These are phyloP conservation scores for Eurotiales sp. DNA, from an alignment of 2,329 filamentous ascomycete species.

Conservation along the genomic window DNA sequence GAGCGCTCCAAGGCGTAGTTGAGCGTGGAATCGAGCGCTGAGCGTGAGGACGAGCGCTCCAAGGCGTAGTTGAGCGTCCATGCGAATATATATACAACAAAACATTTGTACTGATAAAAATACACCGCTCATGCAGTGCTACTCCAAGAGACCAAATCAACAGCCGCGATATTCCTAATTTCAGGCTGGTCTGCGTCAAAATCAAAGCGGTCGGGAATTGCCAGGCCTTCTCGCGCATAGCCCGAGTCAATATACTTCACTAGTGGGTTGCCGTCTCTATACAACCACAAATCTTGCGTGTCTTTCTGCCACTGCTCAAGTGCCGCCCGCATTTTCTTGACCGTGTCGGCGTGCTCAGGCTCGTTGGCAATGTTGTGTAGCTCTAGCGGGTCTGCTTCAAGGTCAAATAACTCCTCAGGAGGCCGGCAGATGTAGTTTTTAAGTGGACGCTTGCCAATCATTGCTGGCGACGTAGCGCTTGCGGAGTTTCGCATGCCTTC, in stretches of 20 bases:
- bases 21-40: too few species aligned
- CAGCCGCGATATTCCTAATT: too few species aligned
- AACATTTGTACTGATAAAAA: too few species aligned
- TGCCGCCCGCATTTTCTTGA: constrained; percentile 30
- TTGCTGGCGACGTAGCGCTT: constrained; percentile 19
- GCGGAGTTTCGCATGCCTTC: constrained; percentile 43
- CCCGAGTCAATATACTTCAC: neutral
- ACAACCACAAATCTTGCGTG: constrained; percentile 34
- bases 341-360: constrained; percentile 24
- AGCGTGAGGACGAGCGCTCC: too few species aligned
- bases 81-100: too few species aligned
- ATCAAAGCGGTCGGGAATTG: constrained; percentile 21
- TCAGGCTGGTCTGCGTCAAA: too few species aligned
- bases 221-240: constrained; percentile 12
- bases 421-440: constrained; percentile 43
- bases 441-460: constrained; percentile 41
- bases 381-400: constrained; percentile 45
- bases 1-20: too few species aligned
- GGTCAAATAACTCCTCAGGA: constrained; percentile 47
- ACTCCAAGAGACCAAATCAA: too few species aligned
- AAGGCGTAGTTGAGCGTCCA: too few species aligned
- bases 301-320: constrained; percentile 33
- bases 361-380: constrained; percentile 42
- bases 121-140: too few species aligned
- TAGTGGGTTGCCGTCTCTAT: constrained; percentile 20